Evolutionary conservation across 2,329 filamentous ascomycete species (phyloP).

Genomic region (Malbranchea cinnamomea): DNA sequence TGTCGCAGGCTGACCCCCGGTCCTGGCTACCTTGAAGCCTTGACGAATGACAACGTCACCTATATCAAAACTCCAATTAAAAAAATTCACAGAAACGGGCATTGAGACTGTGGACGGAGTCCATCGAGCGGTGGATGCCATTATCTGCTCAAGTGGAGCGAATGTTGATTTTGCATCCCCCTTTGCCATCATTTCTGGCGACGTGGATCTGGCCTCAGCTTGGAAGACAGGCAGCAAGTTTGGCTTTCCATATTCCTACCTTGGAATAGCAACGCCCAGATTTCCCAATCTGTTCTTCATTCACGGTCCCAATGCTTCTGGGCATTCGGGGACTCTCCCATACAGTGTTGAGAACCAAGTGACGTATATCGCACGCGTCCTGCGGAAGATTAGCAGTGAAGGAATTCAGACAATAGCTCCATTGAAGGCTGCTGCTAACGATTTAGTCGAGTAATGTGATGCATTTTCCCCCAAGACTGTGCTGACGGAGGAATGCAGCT

Average conservation of each 20-base stretch:
- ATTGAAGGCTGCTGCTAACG: slow-evolving; percentile 43
- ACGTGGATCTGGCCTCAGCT: slow-evolving; percentile 44
- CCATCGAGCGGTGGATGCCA: too few relatives aligned
- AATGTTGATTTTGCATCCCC: too few relatives aligned
- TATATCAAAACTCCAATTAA: slow-evolving; percentile 9
- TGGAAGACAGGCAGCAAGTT: slow-evolving; percentile 43
- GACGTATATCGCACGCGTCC: slow-evolving; percentile 48
- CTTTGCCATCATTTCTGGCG: slow-evolving; percentile 40
- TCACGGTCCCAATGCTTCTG: slow-evolving; percentile 45
- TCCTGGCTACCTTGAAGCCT: slow-evolving; percentile 18
- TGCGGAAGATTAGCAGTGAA: slow-evolving; percentile 52
- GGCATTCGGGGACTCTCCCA: slow-evolving; percentile 50
- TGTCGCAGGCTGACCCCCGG: slow-evolving; percentile 26
- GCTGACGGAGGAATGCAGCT: slow-evolving; percentile 45
- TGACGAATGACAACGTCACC: slow-evolving; percentile 11
- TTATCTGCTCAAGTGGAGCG: too few relatives aligned
- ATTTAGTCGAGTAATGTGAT: slow-evolving; percentile 33
- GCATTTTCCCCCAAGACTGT: slow-evolving; percentile 38
- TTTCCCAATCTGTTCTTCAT: slow-evolving; percentile 56
- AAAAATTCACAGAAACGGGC: too few relatives aligned
- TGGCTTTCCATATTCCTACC: slow-evolving; percentile 53
- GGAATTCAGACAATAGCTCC: slow-evolving; percentile 50
- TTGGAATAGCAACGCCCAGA: slow-evolving; percentile 46
- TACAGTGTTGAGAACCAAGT: slow-evolving; percentile 52
- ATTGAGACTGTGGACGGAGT: too few relatives aligned